Conservation (phyloP, 2,329 filamentous ascomycete genomes). For the Atkinsonella texensis region DNA sequence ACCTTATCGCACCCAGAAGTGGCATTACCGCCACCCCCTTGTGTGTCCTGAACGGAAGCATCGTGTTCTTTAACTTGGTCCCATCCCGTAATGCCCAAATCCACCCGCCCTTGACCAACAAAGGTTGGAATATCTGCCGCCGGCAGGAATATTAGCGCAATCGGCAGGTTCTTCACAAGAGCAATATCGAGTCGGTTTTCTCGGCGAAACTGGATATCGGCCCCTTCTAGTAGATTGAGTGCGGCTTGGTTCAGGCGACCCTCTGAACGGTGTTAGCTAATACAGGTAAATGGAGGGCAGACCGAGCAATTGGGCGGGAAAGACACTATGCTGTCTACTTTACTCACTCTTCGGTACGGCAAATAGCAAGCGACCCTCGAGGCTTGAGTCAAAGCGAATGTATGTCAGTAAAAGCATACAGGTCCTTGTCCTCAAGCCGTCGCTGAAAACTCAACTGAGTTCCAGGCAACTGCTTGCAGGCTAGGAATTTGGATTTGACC, state of each 20-base stretch:
- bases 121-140: constrained; percentile 96
- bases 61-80: constrained; percentile 92
- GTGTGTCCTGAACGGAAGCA: constrained; percentile 42
- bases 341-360: constrained; percentile 94
- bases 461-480: not conserved
- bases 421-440: not conserved
- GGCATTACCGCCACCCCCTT: constrained; percentile 31
- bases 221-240: constrained; percentile 82
- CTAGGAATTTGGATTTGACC: not conserved
- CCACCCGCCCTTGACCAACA: constrained; percentile 85
- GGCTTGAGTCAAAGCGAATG: constrained; percentile 34
- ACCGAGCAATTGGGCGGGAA: not conserved
- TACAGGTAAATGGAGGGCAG: not conserved
- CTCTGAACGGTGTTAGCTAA: constrained; percentile 35
- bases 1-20: constrained; percentile 66
- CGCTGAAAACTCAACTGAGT: not conserved
- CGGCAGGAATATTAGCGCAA: constrained; percentile 92
- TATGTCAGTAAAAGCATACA: not conserved
- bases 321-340: not conserved
- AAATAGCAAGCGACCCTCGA: constrained; percentile 87
- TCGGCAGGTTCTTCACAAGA: constrained; percentile 89
- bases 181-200: constrained; percentile 95
- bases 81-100: constrained; percentile 86
- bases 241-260: constrained; percentile 81
- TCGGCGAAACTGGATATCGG: constrained; percentile 92